Evolutionary conservation across 2,329 filamentous ascomycete genomes (phyloP).

Genomic region (Fusarium longipes): DNA sequence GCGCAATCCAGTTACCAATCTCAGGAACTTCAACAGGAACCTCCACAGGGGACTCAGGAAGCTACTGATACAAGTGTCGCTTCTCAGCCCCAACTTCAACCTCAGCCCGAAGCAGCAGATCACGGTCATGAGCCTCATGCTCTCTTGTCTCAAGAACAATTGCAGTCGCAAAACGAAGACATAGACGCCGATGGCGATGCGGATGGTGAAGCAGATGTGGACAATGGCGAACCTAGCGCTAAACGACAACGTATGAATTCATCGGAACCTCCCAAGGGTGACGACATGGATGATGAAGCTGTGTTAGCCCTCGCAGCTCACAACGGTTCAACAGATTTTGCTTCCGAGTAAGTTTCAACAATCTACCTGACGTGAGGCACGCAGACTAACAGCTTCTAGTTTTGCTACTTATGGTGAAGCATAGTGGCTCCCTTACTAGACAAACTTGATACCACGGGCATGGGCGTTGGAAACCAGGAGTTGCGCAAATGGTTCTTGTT

Average conservation of each 20-base stretch:
- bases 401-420: conserved; percentile 56
- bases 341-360: conserved; percentile 54
- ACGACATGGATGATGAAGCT: conserved; percentile 60
- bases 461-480: conserved; percentile 34
- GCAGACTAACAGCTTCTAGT: conserved; percentile 41
- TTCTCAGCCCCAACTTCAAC: conserved; percentile 12
- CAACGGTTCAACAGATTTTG: conserved; percentile 55
- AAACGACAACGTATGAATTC: conserved; percentile 56
- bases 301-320: conserved; percentile 61
- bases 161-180: conserved; percentile 30
- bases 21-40: conserved; percentile 15
- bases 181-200: conserved; percentile 51
- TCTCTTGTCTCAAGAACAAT: conserved; percentile 8
- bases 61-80: conserved; percentile 1
- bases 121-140: conserved; percentile 15
- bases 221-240: conserved; percentile 53
- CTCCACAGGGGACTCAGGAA: conserved; percentile 24
- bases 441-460: conserved; percentile 37
- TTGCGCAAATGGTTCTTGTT: conserved; percentile 14
- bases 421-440: conserved; percentile 42
- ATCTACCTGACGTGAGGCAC: background rate
- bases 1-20: conserved; percentile 2
- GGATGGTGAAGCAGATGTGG: conserved; percentile 44
- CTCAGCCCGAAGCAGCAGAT: conserved; percentile 6
- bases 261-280: conserved; percentile 48